Conservation (phyloP, 306 rosid species). For the Boehmeria nivea region DNA sequence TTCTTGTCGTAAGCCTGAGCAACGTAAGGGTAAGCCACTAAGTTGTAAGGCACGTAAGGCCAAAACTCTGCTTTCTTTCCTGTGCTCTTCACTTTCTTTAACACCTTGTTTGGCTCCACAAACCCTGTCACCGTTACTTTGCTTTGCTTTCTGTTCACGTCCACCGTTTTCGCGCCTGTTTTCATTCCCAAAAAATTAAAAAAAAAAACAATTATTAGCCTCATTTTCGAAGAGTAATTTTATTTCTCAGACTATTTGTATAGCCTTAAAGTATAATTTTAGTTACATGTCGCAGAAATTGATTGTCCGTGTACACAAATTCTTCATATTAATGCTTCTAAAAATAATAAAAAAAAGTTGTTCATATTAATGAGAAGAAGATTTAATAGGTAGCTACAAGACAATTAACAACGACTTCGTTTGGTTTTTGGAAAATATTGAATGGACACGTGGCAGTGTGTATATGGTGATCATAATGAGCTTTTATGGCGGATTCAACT, state of each 20-base stretch:
- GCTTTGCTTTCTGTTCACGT: slow-evolving; percentile 71
- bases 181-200: too few relatives aligned
- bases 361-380: too few relatives aligned
- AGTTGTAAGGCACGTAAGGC: slow-evolving; percentile 83
- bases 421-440: not conserved
- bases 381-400: too few relatives aligned
- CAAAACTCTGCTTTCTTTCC: slow-evolving; percentile 88
- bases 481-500: not conserved
- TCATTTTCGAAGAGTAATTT: too few relatives aligned
- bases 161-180: slow-evolving; percentile 65
- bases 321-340: too few relatives aligned
- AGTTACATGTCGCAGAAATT: too few relatives aligned
- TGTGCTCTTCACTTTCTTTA: slow-evolving; percentile 67
- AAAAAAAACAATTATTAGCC: too few relatives aligned
- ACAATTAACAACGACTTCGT: too few relatives aligned
- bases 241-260: too few relatives aligned
- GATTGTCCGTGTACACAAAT: too few relatives aligned
- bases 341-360: too few relatives aligned
- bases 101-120: slow-evolving; percentile 79
- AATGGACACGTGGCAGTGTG: not conserved
- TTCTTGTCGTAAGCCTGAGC: slow-evolving; percentile 82
- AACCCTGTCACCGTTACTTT: slow-evolving; percentile 63
- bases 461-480: not conserved
- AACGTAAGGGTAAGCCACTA: slow-evolving; percentile 82
- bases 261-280: too few relatives aligned